Percentiles rank a stretch among this genome's conserved stretches.
Evolutionary conservation across 2,329 filamentous ascomycete species (phyloP).

Genomic region (Xylaria sp.): DNA sequence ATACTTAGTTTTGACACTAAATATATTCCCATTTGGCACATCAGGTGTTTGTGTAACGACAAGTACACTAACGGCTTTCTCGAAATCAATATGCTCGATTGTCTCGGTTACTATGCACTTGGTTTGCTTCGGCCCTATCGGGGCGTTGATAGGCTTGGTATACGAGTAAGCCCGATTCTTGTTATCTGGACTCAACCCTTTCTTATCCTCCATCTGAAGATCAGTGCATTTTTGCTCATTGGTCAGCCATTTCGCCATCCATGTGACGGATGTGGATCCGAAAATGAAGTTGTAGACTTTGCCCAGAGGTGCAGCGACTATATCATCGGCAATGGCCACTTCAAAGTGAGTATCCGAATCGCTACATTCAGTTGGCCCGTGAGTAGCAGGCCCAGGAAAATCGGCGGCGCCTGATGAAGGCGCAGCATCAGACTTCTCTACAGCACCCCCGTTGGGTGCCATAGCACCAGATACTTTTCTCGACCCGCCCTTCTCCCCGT

Average conservation of each 20-base stretch:
- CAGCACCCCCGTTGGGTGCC: constrained; percentile 56
- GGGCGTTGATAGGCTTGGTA: constrained; percentile 86
- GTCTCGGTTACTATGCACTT: constrained; percentile 91
- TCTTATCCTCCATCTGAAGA: constrained; percentile 86
- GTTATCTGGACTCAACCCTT: constrained; percentile 79
- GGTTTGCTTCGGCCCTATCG: constrained; percentile 92
- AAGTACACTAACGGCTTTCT: constrained; percentile 85
- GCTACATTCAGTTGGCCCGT: constrained; percentile 85
- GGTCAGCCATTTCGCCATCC: constrained; percentile 87
- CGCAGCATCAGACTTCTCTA: constrained; percentile 64
- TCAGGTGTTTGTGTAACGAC: constrained; percentile 91
- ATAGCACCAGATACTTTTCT: constrained; percentile 77
- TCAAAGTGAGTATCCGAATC: constrained; percentile 85
- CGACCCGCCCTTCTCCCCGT: constrained; percentile 70
- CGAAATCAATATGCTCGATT: constrained; percentile 85
- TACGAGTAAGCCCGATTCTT: constrained; percentile 82
- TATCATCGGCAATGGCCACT: constrained; percentile 84
- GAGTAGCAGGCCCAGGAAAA: constrained; percentile 85
- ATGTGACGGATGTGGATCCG: constrained; percentile 79
- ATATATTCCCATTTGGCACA: constrained; percentile 92
- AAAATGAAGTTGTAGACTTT: constrained; percentile 92
- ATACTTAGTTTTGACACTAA: constrained; percentile 92
- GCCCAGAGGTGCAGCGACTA: constrained; percentile 86
- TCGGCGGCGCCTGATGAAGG: constrained; percentile 63
- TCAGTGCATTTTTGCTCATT: constrained; percentile 90